Base-by-base conservation (phyloP, 257 asterid species). In the Plectranthus barbatus region DNA sequence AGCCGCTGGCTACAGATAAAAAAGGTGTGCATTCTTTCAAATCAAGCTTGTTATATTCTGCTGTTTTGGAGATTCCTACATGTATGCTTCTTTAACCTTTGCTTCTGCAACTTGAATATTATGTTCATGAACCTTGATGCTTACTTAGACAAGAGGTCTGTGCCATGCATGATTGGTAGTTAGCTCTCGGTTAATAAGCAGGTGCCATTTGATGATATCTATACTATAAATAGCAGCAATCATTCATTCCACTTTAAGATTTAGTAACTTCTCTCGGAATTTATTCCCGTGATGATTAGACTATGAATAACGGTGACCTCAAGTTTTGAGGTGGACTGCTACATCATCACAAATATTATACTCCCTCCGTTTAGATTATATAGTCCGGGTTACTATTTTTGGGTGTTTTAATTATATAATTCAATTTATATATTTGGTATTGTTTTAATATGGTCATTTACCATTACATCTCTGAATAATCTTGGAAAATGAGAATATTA, bases 1-100 rank as follows among this genome's bases (percentile, higher is more conserved):
- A 86, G 80, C 71, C 83, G 81, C 44, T 91, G 98, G 98, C 76
- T 91, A 65, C 76, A 65, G 47, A 89, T 88, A 76, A 91, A 91
- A 77, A 92, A 92, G 98, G 98, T 91, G 72, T 19, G n/a, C n/a
- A 20, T 53, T 68, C 42, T 63, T 2, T 49, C 15, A 11, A 47
- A 33, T 6, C 45, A 52, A 7, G 42, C 34, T 57, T 13, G 37
- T n/a, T 65, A 12, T 23, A 24, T 34, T 49, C 54, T 34, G 29
- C 55, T 5, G 44, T 41, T 29, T 55, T 39, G 23, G 55, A 62
- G 6, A 54, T 33, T 44, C 47, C n/a, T 48, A 37, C 42, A 15
- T 14, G 51, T 58, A 21, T 19, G 17, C 68, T 40, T 60, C 39
- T 29, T 65, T 57, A 29, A 65, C 31, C 33, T 53, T 26, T 36